Conservation (phyloP, 352 stramenopile species). For the Bremia lactucae region DNA sequence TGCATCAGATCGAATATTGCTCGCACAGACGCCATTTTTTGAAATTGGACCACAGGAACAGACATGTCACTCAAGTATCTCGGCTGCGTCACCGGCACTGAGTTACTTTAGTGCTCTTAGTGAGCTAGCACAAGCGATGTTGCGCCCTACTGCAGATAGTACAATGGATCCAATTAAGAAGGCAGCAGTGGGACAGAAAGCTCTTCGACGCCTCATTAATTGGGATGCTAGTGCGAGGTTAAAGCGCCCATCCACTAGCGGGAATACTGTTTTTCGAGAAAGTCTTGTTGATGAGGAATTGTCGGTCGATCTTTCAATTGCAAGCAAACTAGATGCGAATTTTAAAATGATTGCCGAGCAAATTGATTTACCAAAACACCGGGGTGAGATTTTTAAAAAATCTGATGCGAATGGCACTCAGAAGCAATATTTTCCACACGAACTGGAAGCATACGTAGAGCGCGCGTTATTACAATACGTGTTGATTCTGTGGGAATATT, state of each 20-base stretch:
- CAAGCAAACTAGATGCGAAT: constrained; percentile 73
- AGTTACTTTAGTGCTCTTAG: constrained; percentile 66
- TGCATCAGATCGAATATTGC: constrained; percentile 59
- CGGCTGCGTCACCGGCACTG: constrained; percentile 24
- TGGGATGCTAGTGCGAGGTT: constrained; percentile 58
- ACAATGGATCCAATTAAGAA: constrained; percentile 37
- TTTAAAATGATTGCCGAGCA: constrained; percentile 84
- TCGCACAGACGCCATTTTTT: constrained; percentile 68
- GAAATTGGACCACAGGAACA: constrained; percentile 15
- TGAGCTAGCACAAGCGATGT: constrained; percentile 58
- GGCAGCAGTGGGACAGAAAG: constrained; percentile 30
- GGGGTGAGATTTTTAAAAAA: not conserved
- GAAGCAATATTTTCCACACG: constrained; percentile 44
- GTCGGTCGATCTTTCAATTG: constrained; percentile 70
- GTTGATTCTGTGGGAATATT: constrained; percentile 75
- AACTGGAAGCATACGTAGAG: constrained; percentile 68
- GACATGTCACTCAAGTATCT: constrained; percentile 11
- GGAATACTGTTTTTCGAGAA: constrained; percentile 56
- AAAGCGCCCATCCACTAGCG: constrained; percentile 25
- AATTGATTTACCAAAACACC: constrained; percentile 22
- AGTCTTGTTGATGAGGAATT: constrained; percentile 71
- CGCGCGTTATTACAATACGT: constrained; percentile 67
- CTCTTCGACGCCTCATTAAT: constrained; percentile 42
- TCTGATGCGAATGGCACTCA: not conserved
- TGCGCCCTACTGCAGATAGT: constrained; percentile 27